Base-by-base conservation (phyloP, 2,329 filamentous ascomycete genomes). In the Xylaria sp. region DNA sequence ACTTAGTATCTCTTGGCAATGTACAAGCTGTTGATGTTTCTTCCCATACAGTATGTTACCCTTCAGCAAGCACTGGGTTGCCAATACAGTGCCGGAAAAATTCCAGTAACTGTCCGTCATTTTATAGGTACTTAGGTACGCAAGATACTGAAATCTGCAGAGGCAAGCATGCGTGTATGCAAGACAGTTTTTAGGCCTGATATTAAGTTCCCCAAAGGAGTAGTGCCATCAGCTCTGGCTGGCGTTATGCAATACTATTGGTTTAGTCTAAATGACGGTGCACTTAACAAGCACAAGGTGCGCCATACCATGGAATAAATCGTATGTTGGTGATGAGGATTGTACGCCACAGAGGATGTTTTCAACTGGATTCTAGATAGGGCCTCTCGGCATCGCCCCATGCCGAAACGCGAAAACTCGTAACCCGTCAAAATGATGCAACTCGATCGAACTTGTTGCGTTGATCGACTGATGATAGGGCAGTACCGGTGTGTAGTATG, bases 1-100 rank as follows among this genome's bases (percentile, higher is more conserved):
- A 46, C 18, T 46, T 46, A 46, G 18, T 46, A 46, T 46, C 66
- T 69, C 66, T 69, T 69, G 62, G 66, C 62, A n/a, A 61, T 41
- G 32, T 62, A 37, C 39, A 51, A 39, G 39, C 34, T 32, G 12
- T 5, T 12, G 4, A 58, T 34, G 52, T 55, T 23, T 18, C 57
- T 58, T 39, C 39, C 10, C 10, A 18, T 10, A 62, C 54, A 48
- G 63, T 69, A 48, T 7, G 46, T 18, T 28, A 0, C 4, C 1
- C 7, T 7, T 41, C 15, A 9, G 32, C 9, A 10, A 1, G n/a
- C 7, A 69, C 67, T 66, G 67, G 63, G 15, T 25, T 6, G 8
- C 2, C 2, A 41, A 51, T 46, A 66, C 63, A 66, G 67, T 70
- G 48, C 50, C 50, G 1, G 6, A 46, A 59, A 46, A 0, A 13